Evolutionary conservation across 1,139 yeast species (phyloP).

Genomic region (Sugiyamaella paludigena): DNA sequence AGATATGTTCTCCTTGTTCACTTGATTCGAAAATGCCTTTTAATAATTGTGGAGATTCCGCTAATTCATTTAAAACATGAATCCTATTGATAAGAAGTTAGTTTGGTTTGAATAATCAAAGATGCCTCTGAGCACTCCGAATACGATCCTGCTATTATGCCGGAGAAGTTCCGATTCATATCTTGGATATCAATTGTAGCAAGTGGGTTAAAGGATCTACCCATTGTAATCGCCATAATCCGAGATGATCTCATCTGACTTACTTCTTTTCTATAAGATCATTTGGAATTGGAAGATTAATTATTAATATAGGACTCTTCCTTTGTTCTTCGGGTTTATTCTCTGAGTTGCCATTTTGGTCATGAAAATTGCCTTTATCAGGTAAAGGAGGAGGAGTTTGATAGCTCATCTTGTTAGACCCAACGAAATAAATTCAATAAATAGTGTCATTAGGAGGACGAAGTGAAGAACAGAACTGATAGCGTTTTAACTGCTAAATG

Average conservation of each 20-base stretch:
- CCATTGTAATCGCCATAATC: no score
- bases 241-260: not conserved
- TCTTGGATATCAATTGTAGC: no score
- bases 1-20: slow-evolving; percentile 18
- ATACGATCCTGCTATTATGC: no score
- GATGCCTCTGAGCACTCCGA: not conserved
- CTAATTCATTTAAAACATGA: slow-evolving; percentile 21
- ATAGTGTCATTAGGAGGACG: no score
- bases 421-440: no score
- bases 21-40: slow-evolving; percentile 23
- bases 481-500: no score
- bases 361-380: not conserved
- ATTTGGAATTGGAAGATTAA: not conserved
- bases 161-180: no score
- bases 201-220: no score
- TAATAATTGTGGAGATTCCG: slow-evolving; percentile 14
- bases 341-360: not conserved
- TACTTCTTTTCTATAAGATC: slow-evolving; percentile 5
- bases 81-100: slow-evolving; percentile 12
- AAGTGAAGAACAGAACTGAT: no score
- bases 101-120: not conserved
- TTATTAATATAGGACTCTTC: not conserved
- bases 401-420: no score
- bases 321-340: not conserved
- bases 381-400: slow-evolving; percentile 10